Percentiles rank a stretch among this genome's conserved stretches.
Conservation (phyloP, 2,329 filamentous ascomycete species). For the Allantophomopsis cytisporea region DNA sequence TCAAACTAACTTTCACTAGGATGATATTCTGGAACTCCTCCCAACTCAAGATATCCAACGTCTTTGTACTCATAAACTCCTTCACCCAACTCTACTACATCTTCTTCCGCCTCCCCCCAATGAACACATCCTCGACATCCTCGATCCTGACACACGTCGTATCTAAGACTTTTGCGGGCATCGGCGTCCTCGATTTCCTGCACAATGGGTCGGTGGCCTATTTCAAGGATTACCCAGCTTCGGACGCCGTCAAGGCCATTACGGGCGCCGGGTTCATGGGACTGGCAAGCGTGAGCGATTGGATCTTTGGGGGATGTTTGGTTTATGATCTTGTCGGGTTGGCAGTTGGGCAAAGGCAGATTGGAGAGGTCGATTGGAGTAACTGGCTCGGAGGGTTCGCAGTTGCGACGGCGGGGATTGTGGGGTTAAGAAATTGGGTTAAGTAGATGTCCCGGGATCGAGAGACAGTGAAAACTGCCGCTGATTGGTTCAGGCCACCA, state of each 20-base stretch:
- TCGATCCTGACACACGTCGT: conserved; percentile 44
- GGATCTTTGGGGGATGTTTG: conserved; percentile 45
- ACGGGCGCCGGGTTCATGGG: conserved; percentile 39
- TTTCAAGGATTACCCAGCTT: conserved; percentile 32
- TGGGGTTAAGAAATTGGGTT: conserved; percentile 33
- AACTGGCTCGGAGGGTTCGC: conserved; percentile 35
- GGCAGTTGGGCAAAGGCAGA: conserved; percentile 34
- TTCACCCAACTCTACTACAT: conserved; percentile 39
- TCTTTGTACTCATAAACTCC: conserved; percentile 43
- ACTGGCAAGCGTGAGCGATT: conserved; percentile 35
- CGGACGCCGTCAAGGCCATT: conserved; percentile 29
- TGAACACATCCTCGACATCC: conserved; percentile 32
- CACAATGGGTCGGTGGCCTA: conserved; percentile 44
- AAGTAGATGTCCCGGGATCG: conserved; percentile 25
- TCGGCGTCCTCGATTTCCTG: conserved; percentile 42
- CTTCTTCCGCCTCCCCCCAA: conserved; percentile 28
- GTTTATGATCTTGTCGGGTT: conserved; percentile 43
- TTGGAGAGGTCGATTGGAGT: conserved; percentile 30
- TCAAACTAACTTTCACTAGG: conserved; percentile 18
- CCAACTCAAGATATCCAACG: conserved; percentile 33
- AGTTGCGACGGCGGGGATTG: conserved; percentile 34
- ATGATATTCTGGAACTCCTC: conserved; percentile 48
- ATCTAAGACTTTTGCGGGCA: conserved; percentile 44
- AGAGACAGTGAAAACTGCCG: not conserved
- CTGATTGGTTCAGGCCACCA: not conserved